Base-by-base conservation (phyloP, 139 green algal genomes). In the Coccomyxa sp. region DNA sequence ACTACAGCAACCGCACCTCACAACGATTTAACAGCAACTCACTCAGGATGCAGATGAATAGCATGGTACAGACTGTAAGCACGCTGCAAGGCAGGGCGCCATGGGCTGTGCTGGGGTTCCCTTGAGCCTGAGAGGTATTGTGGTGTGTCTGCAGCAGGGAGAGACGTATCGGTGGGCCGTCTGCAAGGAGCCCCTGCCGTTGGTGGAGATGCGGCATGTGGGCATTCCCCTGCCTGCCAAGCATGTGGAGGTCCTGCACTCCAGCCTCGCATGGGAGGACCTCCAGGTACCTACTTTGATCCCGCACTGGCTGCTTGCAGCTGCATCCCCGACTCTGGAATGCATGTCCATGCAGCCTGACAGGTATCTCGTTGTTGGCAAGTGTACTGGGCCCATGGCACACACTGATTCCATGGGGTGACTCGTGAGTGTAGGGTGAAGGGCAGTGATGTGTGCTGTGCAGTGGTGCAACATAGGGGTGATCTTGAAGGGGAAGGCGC, bases 191-290 rank as follows among this genome's bases (percentile, higher is more conserved):
- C 34, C 80, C 24, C 80, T 94, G 84, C 82, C 90, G 0, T 75
- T 89, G 70, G 72, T 81, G 12, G 34, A 58, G 29, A 87, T 95
- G 82, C 39, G 58, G 18, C 78, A 58, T 41, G 39, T 84, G 50
- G 93, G 93, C 7, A 69, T 95, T 78, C 93, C 93, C 0, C 82
- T 95, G 80, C 89, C 93, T 0, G 79, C 75, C 22, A 70, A 64
- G 0, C 68, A 92, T 44, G 58, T 90, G 36, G 83, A 86, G 27
- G 84, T 94, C 27, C 36, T 94, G 39, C 72, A 94, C 0, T 73
- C 83, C 35, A 74, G 79, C n/a, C 40, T 96, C 18, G 58, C 39
- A 4, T 97, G 93, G 93, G 92, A 95, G 76, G 90, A 95, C 36
- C 81, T 94, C 29, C 77, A 91, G 88, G 91, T 95, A 70, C n/a